Evolutionary conservation across 192 early-diverging fungal species (phyloP), one percentile per base, ranked within the genome.

Genomic region (Powellomyces hirtus): DNA sequence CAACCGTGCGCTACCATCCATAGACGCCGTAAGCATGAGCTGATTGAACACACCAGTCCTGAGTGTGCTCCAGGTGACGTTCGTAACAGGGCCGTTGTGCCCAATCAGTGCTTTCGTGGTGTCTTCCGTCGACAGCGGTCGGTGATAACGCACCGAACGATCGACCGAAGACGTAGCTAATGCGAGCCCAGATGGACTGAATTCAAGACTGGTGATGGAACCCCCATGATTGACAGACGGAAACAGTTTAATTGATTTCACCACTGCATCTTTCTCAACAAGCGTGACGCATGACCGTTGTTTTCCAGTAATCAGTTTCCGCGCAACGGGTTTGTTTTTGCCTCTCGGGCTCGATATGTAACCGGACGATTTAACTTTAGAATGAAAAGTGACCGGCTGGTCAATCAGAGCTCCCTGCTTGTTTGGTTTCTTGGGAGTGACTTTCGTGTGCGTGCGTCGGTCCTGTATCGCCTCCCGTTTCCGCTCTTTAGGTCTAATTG

Each of bases 361-460:
- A 18, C 79, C 79, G 4, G 67, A 71, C 5, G 76, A 79, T 34
- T 79, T 78, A 13, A 81, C 77, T 16, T 63, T 78, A 50, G 38
- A 59, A 18, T 75, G 69, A 40, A 81, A 81, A 13, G 79, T 81
- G 51, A 81, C 65, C 18, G 79, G 79, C 61, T 73, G 33, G 37
- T 81, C 53, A 34, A 27, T 10, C 6, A 34, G 56, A 11, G 27
- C 34, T 24, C 34, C 36, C n/a, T 2, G 59, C 38, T 36, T 24
- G 8, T 22, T 16, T 33, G 53, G 53, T 30, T 4, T 4, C 26
- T 34, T 56, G 11, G 51, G 8, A 14, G 35, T 37, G 38, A 36
- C 34, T n/a, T 20, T 38, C 38, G 59, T 26, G 13, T 5, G 16
- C 5, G 5, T 29, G 26, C 53, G 24, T 16, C 31, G 24, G 5